A percentile compares a stretch with the other conserved stretches of the same genome.
Conservation (phyloP, 169 alveolate species). For the Plasmodium chabaudi region DNA sequence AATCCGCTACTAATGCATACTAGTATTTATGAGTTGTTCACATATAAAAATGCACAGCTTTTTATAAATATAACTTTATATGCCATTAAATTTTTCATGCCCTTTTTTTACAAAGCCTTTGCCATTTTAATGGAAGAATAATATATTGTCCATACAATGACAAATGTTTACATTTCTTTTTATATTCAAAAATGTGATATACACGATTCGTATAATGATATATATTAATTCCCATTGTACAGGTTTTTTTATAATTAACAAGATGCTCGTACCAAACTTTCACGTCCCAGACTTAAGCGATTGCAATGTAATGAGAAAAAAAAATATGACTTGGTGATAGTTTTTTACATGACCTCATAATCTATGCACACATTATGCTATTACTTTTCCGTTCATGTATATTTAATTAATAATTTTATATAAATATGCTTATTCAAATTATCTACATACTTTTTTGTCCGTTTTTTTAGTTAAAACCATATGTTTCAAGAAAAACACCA, state of each 20-base stretch:
- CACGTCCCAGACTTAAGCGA: slow-evolving; percentile 85
- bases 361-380: too few relatives aligned
- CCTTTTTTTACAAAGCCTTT: too few relatives aligned
- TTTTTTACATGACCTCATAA: too few relatives aligned
- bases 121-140: too few relatives aligned
- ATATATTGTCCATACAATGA: too few relatives aligned
- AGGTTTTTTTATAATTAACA: slow-evolving; percentile 89
- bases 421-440: neutral
- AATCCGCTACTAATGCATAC: too few relatives aligned
- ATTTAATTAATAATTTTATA: neutral
- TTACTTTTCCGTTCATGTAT: neutral
- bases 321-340: neutral
- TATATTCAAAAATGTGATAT: neutral
- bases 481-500: slow-evolving; percentile 84
- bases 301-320: slow-evolving; percentile 76
- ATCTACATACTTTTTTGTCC: neutral
- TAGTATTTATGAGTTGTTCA: too few relatives aligned
- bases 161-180: neutral
- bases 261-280: slow-evolving; percentile 88
- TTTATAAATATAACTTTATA: too few relatives aligned
- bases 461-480: slow-evolving; percentile 81
- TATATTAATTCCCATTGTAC: neutral
- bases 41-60: too few relatives aligned
- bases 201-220: too few relatives aligned
- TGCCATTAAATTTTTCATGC: too few relatives aligned